Base-by-base conservation (phyloP, 306 rosid genomes). In the Benincasa hispida region DNA sequence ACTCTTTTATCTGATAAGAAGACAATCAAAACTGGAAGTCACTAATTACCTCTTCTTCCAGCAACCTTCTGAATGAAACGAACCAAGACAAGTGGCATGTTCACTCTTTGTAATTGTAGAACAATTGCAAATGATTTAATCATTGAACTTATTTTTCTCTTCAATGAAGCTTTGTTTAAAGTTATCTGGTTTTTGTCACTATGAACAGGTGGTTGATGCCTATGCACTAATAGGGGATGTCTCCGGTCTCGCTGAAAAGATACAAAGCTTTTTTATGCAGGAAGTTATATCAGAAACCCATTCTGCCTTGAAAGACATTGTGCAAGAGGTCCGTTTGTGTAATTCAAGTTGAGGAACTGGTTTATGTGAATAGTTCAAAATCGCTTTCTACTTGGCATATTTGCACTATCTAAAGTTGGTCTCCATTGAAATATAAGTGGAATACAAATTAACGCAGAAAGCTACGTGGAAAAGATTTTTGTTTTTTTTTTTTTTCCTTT, bases 201-300 rank as follows among this genome's bases (percentile, higher is more conserved):
- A 77, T 81, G 56, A 70, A 47, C 93, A 92, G 99, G 99, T 92
- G 73, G 77, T 92, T 81, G 99, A 95, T 87, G 99, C 99, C 19
- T 95, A 94, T 59, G 96, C 99, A 74, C 87, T 95, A 66, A 95
- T 95, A 51, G 99, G 99, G 77, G 99, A 95, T 84, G 81, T 87
- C 45, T 76, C 93, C 47, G 99, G 99, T 82, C 99, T 95, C 76
- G 95, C 97, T 58, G 99, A 95, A 81, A 95, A 95, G 91, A 89
- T 95, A 83, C 99, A 95, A 80, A 95, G 99, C 89, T 95, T 90
- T 84, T 95, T 92, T 85, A 90, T 95, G 98, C 98, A 95, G 88
- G 99, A 95, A 89, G 97, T 95, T 86, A 87, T 95, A 72, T 87
- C 99, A 45, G 93, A 90, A 89, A 92, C 96, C 42, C 95, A 95